phyloP scores from a whole-genome alignment of 768 basidiomycete species.

The Russula sp. region DNA sequence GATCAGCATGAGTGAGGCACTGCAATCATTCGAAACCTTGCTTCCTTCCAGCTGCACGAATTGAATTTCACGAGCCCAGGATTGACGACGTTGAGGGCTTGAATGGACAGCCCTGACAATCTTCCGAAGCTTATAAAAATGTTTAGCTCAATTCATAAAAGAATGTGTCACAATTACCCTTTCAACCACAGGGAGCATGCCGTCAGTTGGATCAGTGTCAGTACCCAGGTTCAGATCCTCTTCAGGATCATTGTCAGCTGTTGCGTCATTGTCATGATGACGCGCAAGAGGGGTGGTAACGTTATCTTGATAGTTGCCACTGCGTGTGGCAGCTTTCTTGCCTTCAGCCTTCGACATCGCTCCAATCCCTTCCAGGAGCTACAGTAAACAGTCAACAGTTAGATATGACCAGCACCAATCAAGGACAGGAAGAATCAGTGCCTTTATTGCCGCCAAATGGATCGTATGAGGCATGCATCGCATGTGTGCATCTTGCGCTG shows the following conservation, averaged over 20 bases:
- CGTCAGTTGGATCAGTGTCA: not conserved
- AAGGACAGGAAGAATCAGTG: not conserved
- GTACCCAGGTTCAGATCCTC: not conserved
- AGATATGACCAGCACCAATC: not conserved
- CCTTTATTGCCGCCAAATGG: not conserved
- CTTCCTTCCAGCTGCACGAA: too few species aligned
- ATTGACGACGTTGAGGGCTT: too few species aligned
- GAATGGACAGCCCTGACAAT: too few species aligned
- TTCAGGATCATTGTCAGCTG: not conserved
- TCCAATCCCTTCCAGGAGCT: not conserved
- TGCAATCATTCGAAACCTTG: too few species aligned
- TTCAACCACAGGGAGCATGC: not conserved
- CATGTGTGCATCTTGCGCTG: not conserved
- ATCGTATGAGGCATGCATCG: constrained; percentile 1
- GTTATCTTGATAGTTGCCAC: not conserved
- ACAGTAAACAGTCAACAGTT: too few species aligned
- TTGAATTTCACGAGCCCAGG: too few species aligned
- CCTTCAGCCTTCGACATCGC: not conserved
- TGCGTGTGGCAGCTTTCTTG: not conserved
- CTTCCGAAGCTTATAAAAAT: too few species aligned
- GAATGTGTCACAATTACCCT: not conserved
- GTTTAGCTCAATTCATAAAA: too few species aligned
- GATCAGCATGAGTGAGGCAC: too few species aligned
- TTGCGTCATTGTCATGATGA: not conserved
- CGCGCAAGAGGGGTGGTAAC: not conserved